These are phyloP conservation scores for Euphorbia schlechtendalii DNA, from an alignment of 441 rosid species.

Conservation along the genomic window DNA sequence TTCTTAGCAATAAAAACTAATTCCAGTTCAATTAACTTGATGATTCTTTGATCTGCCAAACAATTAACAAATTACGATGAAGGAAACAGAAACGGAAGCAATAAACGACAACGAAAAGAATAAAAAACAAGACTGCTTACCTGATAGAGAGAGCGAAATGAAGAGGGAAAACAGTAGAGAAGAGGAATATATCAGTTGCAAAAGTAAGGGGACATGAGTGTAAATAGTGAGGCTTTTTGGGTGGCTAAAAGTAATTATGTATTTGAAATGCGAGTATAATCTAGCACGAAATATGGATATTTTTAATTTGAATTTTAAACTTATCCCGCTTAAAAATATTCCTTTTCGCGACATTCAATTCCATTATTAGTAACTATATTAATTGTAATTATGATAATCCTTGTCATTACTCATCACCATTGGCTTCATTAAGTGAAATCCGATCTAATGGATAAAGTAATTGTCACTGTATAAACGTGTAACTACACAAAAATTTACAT, in stretches of 20 bases:
- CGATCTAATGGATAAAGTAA: too few species aligned
- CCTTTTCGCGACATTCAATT: too few species aligned
- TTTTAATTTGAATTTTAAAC: conserved; percentile 38
- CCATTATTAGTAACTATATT: too few species aligned
- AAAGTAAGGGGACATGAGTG: background rate
- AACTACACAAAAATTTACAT: too few species aligned
- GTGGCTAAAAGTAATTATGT: background rate
- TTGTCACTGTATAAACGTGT: too few species aligned
- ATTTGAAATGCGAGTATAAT: background rate
- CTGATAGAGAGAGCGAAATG: background rate
- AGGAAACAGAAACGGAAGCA: background rate
- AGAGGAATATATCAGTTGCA: background rate
- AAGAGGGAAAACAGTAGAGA: too few species aligned
- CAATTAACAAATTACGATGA: background rate
- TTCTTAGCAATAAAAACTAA: background rate
- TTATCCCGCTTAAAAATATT: conserved; percentile 35
- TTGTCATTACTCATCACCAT: too few species aligned
- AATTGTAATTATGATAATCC: too few species aligned
- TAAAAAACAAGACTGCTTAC: background rate
- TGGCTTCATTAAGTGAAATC: too few species aligned
- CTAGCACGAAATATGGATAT: background rate
- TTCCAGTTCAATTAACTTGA: background rate
- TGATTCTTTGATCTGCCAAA: background rate
- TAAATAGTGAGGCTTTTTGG: background rate
- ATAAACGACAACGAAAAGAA: background rate